phyloP scores from a whole-genome alignment of 2,329 filamentous ascomycete species.

The Bipolaris cookei region DNA sequence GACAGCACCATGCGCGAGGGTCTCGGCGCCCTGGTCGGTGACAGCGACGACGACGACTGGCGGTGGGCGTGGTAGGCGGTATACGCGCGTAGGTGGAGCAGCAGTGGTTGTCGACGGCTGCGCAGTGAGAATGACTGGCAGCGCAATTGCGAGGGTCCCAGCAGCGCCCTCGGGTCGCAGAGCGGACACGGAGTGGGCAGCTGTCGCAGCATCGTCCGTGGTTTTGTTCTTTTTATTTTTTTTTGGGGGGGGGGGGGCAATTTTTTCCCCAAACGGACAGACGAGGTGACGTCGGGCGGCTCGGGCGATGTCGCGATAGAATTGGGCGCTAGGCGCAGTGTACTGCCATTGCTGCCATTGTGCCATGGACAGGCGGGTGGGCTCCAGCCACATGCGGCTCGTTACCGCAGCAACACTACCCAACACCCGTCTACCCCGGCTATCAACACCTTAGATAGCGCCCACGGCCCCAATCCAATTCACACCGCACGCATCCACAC shows the following conservation, averaged over 20 bases:
- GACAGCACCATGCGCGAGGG: slow-evolving; percentile 61
- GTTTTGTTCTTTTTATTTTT: neutral
- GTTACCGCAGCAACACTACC: slow-evolving; percentile 31
- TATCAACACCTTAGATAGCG: slow-evolving; percentile 32
- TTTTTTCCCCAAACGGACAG: neutral
- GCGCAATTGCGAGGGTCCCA: slow-evolving; percentile 7
- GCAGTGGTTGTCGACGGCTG: neutral
- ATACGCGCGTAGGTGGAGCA: slow-evolving; percentile 46
- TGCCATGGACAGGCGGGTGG: neutral
- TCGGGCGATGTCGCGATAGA: slow-evolving; percentile 11
- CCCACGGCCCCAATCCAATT: slow-evolving; percentile 29
- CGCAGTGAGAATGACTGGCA: neutral
- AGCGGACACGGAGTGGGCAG: slow-evolving; percentile 49
- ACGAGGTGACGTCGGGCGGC: slow-evolving; percentile 13
- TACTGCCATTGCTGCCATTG: neutral
- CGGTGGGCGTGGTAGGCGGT: neutral
- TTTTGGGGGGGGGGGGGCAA: too few relatives aligned
- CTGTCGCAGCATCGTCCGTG: slow-evolving; percentile 37
- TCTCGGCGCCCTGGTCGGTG: slow-evolving; percentile 13
- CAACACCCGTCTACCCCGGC: slow-evolving; percentile 26
- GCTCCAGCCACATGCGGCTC: slow-evolving; percentile 13
- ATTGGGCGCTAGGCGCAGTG: neutral
- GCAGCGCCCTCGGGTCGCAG: slow-evolving; percentile 50
- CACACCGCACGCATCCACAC: slow-evolving; percentile 28
- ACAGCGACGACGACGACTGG: neutral